phyloP scores from a whole-genome alignment of 768 basidiomycete species.

The Lactarius vividus region DNA sequence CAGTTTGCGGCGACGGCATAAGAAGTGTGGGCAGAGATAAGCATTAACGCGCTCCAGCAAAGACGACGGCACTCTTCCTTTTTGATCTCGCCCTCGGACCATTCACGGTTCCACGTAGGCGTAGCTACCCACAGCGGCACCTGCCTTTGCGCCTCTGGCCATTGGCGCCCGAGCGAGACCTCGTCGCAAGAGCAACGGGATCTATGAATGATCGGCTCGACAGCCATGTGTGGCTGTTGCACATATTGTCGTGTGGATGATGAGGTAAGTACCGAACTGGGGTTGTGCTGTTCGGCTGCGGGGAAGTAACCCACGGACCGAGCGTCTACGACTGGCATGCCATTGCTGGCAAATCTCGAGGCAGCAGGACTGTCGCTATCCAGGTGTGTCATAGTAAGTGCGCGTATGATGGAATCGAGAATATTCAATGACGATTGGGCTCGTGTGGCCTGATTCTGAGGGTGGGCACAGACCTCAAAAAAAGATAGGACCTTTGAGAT shows the following conservation, averaged over 20 bases:
- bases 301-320: slow-evolving; percentile 7
- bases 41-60: slow-evolving; percentile 68
- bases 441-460: slow-evolving; percentile 52
- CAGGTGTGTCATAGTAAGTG: slow-evolving; percentile 54
- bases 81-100: slow-evolving; percentile 60
- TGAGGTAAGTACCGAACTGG: not conserved
- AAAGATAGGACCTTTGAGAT: slow-evolving; percentile 57
- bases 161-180: slow-evolving; percentile 50
- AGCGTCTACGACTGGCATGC: slow-evolving; percentile 14
- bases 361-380: slow-evolving; percentile 49
- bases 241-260: slow-evolving; percentile 2
- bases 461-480: slow-evolving; percentile 72
- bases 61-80: slow-evolving; percentile 71
- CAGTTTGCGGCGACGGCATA: slow-evolving; percentile 49
- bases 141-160: slow-evolving; percentile 49
- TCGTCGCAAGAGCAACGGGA: slow-evolving; percentile 44
- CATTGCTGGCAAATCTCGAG: slow-evolving; percentile 20
- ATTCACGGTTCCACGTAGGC: slow-evolving; percentile 58
- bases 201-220: not conserved
- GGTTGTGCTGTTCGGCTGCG: not conserved
- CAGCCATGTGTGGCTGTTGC: slow-evolving; percentile 1
- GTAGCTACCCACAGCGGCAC: slow-evolving; percentile 63
- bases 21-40: slow-evolving; percentile 62
- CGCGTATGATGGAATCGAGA: slow-evolving; percentile 67
- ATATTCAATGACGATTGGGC: slow-evolving; percentile 54